Base-by-base conservation (phyloP, 108 stramenopile species). In the Seminavis robusta region DNA sequence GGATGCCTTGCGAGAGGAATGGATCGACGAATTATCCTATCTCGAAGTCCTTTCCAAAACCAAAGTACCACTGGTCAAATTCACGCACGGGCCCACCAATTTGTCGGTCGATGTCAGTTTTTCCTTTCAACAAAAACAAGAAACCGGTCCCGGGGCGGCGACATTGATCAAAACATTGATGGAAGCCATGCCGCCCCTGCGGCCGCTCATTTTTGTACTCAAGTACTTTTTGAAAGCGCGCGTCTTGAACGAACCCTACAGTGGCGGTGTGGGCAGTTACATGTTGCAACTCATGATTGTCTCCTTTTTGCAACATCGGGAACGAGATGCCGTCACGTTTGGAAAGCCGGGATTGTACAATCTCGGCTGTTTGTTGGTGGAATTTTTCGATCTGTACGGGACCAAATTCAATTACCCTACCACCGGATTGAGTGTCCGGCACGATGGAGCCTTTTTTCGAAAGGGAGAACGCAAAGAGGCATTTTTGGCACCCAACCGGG, bases 61-160 rank as follows among this genome's bases (percentile, higher is more conserved):
- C 1, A 68, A 77, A 1, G 90, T 99, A 4, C 98, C 98, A 20
- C 70, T 99, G 37, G 94, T 99, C 46, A 99, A 99, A 77, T 90
- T 94, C 56, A 90, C 78, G 2, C 79, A 95, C 49, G 76, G 52
- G 27, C 74, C 80, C 0, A 88, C 93, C 41, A 74, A 77, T 38
- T 67, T 94, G 32, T 66, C 82, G 25, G 72, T 96, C 39, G 95
- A 96, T 54, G 61, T 95, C 3, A 94, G 83, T 49, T 95, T 97
- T 72, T n/a, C n/a, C n/a, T n/a, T n/a, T n/a, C n/a, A n/a, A n/a
- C n/a, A n/a, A n/a, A 71, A 96, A 66, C 86, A 92, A 61, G 60
- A 57, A 0, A 50, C 57, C 1, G 98, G 98, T 20, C 56, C 80
- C 0, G 56, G 75, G 36, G 83, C 86, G 6, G 92, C 90, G 15